These are phyloP conservation scores for Boletus bicolor DNA, from an alignment of 768 basidiomycete genomes.

Conservation along the genomic window DNA sequence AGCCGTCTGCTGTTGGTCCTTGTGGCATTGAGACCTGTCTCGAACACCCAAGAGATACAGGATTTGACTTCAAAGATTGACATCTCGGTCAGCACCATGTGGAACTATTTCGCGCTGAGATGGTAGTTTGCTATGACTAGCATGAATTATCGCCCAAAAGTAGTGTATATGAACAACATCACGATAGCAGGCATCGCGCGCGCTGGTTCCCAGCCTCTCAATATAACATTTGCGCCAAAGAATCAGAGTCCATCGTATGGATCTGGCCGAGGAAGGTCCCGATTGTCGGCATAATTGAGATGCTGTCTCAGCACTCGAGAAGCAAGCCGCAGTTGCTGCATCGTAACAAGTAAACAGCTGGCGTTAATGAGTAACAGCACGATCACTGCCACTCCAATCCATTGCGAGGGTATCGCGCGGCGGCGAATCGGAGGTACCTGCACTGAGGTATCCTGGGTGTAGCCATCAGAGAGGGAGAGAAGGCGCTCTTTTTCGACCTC, in stretches of 20 bases:
- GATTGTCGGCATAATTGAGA: constrained; percentile 22
- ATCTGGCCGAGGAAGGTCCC: constrained; percentile 29
- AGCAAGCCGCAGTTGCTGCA: constrained; percentile 12
- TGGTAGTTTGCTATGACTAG: not conserved
- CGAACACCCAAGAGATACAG: not conserved
- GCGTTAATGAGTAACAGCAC: constrained; percentile 23
- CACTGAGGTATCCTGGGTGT: not conserved
- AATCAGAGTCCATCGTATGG: constrained; percentile 30
- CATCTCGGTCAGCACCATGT: not conserved
- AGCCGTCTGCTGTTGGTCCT: not conserved
- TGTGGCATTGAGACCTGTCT: not conserved
- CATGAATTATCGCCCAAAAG: not conserved
- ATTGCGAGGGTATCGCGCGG: not conserved
- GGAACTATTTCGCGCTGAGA: not conserved
- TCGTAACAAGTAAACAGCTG: constrained; percentile 20
- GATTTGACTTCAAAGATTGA: not conserved
- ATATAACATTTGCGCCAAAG: not conserved
- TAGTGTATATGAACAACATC: not conserved
- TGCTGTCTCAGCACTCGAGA: constrained; percentile 18
- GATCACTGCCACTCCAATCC: constrained; percentile 18
- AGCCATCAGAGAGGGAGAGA: constrained; percentile 5
- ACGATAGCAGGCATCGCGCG: not conserved
- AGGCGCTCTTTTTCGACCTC: constrained; percentile 18
- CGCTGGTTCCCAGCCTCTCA: not conserved
- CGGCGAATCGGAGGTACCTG: constrained; percentile 1